A percentile compares a stretch with the other conserved stretches of the same genome.
Evolutionary conservation across 2,329 filamentous ascomycete species (phyloP).

Genomic region (Magnaporthiopsis poae): DNA sequence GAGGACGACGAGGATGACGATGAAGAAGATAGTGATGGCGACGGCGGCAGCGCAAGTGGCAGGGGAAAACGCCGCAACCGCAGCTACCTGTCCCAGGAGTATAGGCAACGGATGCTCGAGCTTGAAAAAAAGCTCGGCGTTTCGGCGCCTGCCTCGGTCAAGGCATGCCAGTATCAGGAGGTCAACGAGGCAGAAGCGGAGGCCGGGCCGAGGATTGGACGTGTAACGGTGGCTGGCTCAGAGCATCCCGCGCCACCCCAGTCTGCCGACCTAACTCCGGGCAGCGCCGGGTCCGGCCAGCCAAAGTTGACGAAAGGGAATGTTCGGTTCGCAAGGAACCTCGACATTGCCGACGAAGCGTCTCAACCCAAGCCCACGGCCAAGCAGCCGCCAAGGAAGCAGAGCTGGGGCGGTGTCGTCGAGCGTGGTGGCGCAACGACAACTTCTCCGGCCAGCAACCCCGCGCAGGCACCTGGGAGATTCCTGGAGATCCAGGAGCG

Average conservation of each 20-base stretch:
- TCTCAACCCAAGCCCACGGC: neutral
- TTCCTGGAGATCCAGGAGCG: constrained; percentile 28
- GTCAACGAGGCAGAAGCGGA: neutral
- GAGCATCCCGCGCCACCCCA: neutral
- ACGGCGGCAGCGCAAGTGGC: constrained; percentile 56
- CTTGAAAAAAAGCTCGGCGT: constrained; percentile 67
- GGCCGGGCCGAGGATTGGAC: constrained; percentile 34
- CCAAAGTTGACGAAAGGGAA: constrained; percentile 46
- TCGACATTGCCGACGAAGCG: constrained; percentile 55
- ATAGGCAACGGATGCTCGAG: constrained; percentile 73
- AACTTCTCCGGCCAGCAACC: constrained; percentile 16
- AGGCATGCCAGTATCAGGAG: neutral
- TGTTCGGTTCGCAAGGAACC: constrained; percentile 66
- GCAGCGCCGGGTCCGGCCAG: constrained; percentile 1
- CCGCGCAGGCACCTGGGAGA: constrained; percentile 32
- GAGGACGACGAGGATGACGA: constrained; percentile 33
- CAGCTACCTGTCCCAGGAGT: constrained; percentile 60
- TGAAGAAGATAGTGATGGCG: constrained; percentile 36
- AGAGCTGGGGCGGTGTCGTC: constrained; percentile 39
- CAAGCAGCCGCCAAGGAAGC: constrained; percentile 17
- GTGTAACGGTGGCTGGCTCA: constrained; percentile 34
- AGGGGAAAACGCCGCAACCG: constrained; percentile 67
- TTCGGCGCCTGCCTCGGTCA: constrained; percentile 25
- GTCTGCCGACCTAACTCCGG: too few relatives aligned
- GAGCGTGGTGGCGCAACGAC: constrained; percentile 37